These are phyloP conservation scores for Parietichytrium sp. DNA, from an alignment of 108 stramenopile genomes.

Conservation along the genomic window DNA sequence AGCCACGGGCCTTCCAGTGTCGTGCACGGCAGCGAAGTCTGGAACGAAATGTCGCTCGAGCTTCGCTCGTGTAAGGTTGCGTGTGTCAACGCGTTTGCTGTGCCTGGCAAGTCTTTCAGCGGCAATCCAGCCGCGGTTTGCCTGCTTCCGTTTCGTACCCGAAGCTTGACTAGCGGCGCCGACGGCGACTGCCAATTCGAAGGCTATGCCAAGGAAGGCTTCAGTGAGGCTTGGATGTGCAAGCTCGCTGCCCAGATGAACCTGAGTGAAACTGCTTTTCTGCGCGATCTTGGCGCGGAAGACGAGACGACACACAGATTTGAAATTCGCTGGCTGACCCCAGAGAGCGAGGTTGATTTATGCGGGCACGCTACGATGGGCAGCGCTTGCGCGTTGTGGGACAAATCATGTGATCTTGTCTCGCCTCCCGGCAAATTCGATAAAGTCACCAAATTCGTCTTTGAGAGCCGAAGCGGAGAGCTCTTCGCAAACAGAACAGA, in stretches of 20 bases:
- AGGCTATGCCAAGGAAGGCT: slow-evolving; percentile 39
- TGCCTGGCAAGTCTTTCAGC: slow-evolving; percentile 55
- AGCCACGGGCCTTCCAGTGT: not conserved
- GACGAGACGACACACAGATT: not conserved
- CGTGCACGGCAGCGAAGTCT: not conserved
- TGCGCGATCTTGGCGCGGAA: slow-evolving; percentile 40
- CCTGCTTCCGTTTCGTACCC: slow-evolving; percentile 50
- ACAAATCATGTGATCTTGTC: slow-evolving; percentile 1
- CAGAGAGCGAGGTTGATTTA: slow-evolving; percentile 76
- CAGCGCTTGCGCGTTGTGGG: slow-evolving; percentile 57
- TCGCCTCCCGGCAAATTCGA: not conserved
- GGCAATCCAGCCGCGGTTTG: slow-evolving; percentile 97
- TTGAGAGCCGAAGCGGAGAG: slow-evolving; percentile 53
- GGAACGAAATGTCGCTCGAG: not conserved
- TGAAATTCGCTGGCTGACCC: slow-evolving; percentile 60
- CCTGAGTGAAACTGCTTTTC: slow-evolving; percentile 88
- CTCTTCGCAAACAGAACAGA: slow-evolving; percentile 32
- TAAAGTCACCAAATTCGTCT: not conserved
- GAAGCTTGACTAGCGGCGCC: not conserved
- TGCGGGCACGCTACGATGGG: slow-evolving; percentile 83
- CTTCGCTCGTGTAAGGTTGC: not conserved
- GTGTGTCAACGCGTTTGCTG: slow-evolving; percentile 71
- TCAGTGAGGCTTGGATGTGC: slow-evolving; percentile 73
- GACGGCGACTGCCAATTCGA: slow-evolving; percentile 22
- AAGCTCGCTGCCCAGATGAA: slow-evolving; percentile 86